phyloP scores from a whole-genome alignment of 2,329 filamentous ascomycete genomes.

The Diaporthe sp. region DNA sequence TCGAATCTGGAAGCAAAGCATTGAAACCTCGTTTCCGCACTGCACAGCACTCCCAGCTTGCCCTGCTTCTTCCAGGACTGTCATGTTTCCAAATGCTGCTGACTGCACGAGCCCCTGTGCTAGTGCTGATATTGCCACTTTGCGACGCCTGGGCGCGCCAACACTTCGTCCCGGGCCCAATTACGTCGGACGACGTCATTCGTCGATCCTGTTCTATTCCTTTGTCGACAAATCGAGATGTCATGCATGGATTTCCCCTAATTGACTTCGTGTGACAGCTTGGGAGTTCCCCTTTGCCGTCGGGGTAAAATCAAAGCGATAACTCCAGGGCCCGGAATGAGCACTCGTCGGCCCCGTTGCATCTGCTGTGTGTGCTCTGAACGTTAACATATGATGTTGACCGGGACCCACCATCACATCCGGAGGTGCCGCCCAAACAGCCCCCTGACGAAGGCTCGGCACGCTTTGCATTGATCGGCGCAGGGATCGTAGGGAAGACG shows the following conservation, averaged over 20 bases:
- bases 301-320: background rate
- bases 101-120: conserved; percentile 16
- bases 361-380: background rate
- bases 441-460: conserved; percentile 22
- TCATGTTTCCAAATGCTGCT: conserved; percentile 3
- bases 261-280: conserved; percentile 29
- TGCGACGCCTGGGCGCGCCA: conserved; percentile 27
- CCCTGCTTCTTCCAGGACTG: background rate
- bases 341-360: background rate
- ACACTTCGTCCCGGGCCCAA: background rate
- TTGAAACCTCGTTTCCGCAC: background rate
- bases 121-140: conserved; percentile 28
- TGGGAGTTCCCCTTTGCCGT: background rate
- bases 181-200: conserved; percentile 31
- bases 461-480: conserved; percentile 18
- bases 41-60: background rate
- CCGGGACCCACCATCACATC: background rate
- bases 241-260: conserved; percentile 16
- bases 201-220: conserved; percentile 6
- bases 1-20: background rate
- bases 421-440: background rate
- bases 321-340: background rate
- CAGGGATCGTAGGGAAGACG: conserved; percentile 1
- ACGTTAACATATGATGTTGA: background rate
- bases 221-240: conserved; percentile 25